Percentiles rank a stretch among this genome's conserved stretches.
phyloP scores from a whole-genome alignment of 2,329 filamentous ascomycete genomes.

The Colletotrichum shisoi region DNA sequence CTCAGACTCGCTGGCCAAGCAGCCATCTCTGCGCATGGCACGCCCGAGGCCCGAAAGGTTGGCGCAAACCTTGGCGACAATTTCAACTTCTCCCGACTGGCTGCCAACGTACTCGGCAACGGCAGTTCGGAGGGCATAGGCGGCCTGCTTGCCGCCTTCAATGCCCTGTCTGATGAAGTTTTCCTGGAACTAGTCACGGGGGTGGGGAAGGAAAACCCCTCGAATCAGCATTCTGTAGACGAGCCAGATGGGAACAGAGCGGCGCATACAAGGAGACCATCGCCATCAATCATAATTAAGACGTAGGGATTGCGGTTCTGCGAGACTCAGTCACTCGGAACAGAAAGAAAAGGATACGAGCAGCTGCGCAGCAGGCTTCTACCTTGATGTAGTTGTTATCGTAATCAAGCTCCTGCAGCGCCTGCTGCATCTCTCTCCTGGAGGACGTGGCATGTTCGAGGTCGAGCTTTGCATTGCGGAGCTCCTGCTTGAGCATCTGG shows the following conservation, averaged over 20 bases:
- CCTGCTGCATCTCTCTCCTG: slow-evolving; percentile 60
- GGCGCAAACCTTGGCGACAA: slow-evolving; percentile 65
- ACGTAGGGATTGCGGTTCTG: slow-evolving; percentile 67
- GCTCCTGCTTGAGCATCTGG: slow-evolving; percentile 50
- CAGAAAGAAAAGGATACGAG: not conserved
- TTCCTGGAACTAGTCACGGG: slow-evolving; percentile 62
- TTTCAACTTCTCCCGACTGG: slow-evolving; percentile 57
- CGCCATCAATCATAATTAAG: slow-evolving; percentile 68
- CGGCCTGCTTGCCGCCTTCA: slow-evolving; percentile 63
- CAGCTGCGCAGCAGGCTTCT: slow-evolving; percentile 40
- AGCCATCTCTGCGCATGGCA: slow-evolving; percentile 59
- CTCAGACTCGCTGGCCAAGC: slow-evolving; percentile 54
- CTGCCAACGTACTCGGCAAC: slow-evolving; percentile 58
- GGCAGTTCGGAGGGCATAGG: slow-evolving; percentile 58
- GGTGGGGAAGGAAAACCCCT: not conserved
- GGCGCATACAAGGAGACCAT: slow-evolving; percentile 64
- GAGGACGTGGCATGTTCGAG: slow-evolving; percentile 58
- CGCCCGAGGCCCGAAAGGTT: slow-evolving; percentile 61
- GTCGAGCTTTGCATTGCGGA: slow-evolving; percentile 59
- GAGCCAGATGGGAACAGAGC: not conserved
- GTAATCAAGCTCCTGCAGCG: slow-evolving; percentile 51
- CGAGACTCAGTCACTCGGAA: slow-evolving; percentile 26
- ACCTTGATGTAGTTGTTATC: slow-evolving; percentile 58
- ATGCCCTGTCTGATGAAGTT: slow-evolving; percentile 62
- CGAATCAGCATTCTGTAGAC: slow-evolving; percentile 23